phyloP scores from a whole-genome alignment of 345 rosid species.

The Dovyalis caffra region DNA sequence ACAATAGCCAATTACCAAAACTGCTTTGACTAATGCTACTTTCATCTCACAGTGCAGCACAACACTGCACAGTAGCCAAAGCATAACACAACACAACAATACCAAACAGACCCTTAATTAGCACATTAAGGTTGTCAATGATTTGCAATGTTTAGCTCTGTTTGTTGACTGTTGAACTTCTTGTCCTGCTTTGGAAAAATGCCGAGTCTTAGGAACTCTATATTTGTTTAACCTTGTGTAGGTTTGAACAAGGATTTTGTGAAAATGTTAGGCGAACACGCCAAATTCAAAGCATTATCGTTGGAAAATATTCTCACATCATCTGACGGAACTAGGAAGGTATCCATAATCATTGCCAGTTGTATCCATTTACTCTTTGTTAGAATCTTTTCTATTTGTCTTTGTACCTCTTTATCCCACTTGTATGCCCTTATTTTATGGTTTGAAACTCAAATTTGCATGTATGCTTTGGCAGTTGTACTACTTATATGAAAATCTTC shows the following conservation, averaged over 20 bases:
- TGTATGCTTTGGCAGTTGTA: conserved; percentile 1
- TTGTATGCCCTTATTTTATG: neutral
- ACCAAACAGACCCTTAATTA: neutral
- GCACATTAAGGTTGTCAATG: neutral
- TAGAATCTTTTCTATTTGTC: neutral
- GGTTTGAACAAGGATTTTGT: conserved; percentile 88
- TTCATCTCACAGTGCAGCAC: neutral
- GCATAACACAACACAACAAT: neutral
- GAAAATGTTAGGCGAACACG: conserved; percentile 64
- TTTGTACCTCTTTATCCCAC: neutral
- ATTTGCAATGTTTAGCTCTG: neutral
- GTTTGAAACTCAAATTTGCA: neutral
- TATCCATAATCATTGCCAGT: conserved; percentile 25
- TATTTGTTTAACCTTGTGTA: conserved; percentile 15
- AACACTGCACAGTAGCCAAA: neutral
- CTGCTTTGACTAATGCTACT: neutral
- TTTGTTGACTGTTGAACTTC: neutral
- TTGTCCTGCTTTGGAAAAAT: neutral
- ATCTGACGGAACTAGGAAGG: conserved; percentile 91
- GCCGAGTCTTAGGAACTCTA: neutral
- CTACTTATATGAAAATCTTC: conserved; percentile 40
- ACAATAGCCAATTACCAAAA: neutral
- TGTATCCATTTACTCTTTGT: conserved; percentile 6
- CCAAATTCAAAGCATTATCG: conserved; percentile 64
- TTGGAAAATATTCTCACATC: conserved; percentile 65